phyloP scores from a whole-genome alignment of 306 rosid species.

The Lotus japonicus region DNA sequence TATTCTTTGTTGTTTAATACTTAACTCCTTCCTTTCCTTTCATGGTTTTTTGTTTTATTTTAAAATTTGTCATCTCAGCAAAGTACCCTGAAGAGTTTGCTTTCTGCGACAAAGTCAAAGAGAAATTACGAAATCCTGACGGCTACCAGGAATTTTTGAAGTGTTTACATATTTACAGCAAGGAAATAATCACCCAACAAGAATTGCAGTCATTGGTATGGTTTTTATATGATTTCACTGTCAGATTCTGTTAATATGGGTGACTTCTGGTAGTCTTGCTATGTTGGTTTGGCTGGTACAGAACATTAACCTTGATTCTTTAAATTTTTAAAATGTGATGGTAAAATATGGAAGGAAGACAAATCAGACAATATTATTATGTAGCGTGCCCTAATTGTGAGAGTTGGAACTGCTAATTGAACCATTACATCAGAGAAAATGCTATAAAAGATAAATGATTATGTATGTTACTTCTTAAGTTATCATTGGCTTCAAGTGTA shows the following conservation, averaged over 20 bases:
- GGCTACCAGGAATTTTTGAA: constrained; percentile 94
- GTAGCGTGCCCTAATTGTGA: neutral
- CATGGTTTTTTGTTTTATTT: constrained; percentile 14
- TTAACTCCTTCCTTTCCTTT: neutral
- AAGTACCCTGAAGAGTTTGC: constrained; percentile 69
- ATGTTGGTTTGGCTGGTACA: neutral
- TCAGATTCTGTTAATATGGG: constrained; percentile 10
- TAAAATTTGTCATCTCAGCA: constrained; percentile 41
- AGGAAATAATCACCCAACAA: constrained; percentile 79
- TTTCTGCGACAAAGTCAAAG: constrained; percentile 86
- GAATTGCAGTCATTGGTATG: constrained; percentile 91
- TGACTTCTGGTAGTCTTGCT: neutral
- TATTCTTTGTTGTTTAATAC: neutral
- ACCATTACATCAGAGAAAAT: neutral
- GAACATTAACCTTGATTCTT: no score
- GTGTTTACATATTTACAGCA: constrained; percentile 93
- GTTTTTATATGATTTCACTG: constrained; percentile 6
- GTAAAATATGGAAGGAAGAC: no score
- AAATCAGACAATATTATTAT: no score
- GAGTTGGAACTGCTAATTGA: neutral
- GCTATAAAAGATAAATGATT: neutral
- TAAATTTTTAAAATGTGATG: no score
- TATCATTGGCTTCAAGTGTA: no score
- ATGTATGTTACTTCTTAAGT: neutral
- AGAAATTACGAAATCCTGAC: constrained; percentile 70